Conservation (phyloP, 495 filamentous ascomycete species). For the Penicillium pulvis region DNA sequence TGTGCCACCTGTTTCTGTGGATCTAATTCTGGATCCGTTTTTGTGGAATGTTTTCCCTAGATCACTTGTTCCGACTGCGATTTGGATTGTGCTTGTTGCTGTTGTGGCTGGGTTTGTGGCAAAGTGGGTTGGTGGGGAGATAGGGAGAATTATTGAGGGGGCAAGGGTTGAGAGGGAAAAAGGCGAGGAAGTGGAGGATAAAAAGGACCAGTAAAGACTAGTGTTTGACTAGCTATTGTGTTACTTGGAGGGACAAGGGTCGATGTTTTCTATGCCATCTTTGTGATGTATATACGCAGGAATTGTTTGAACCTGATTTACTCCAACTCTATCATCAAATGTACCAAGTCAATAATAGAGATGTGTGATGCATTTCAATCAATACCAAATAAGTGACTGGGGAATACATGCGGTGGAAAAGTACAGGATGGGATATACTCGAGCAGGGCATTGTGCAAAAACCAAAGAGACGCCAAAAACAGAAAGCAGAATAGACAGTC, state of each 20-base stretch:
- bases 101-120: conserved; percentile 51
- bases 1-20: conserved; percentile 73
- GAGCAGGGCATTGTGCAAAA: conserved; percentile 8
- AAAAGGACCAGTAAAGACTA: conserved; percentile 25
- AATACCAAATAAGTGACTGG: conserved; percentile 3
- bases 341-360: neutral
- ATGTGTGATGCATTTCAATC: neutral
- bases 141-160: conserved; percentile 33
- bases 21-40: conserved; percentile 89
- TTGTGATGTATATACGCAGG: neutral
- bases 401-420: conserved; percentile 17
- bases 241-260: neutral
- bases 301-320: too few species aligned
- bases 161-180: conserved; percentile 12
- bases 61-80: conserved; percentile 66
- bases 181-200: conserved; percentile 9
- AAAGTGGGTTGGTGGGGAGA: conserved; percentile 30
- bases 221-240: too few species aligned
- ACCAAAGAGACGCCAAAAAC: neutral
- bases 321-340: too few species aligned
- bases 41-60: conserved; percentile 69
- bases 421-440: conserved; percentile 34
- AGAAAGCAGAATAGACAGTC: neutral
- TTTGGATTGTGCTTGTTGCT: conserved; percentile 60
- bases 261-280: neutral